Evolutionary conservation across 441 rosid species (phyloP), one percentile per base, ranked within the genome.

Genomic region (Syzygium malaccense): DNA sequence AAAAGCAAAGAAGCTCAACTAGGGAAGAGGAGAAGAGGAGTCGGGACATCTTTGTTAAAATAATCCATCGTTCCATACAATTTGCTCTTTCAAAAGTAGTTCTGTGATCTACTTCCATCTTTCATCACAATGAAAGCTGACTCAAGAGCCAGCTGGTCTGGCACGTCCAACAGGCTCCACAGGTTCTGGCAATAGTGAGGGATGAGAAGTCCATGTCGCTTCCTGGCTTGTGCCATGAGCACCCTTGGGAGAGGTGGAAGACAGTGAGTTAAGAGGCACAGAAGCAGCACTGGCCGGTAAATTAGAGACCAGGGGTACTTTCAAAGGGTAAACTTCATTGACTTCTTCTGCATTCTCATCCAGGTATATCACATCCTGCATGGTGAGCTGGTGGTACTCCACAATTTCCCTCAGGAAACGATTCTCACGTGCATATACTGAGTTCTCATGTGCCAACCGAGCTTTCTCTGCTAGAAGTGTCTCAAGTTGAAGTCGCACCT

Each of bases 331-430:
- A 49, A 95, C 95, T 94, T 95, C 97, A 54, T 93, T 95, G 56
- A 95, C 96, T 89, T 95, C 94, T 91, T 95, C 97, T 53, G 93
- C 90, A 80, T 91, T 92, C 91, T 95, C 97, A 80, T 95, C 96
- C 91, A 94, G 92, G 91, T 95, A 95, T 49, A 95, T 91, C 85
- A 95, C 96, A 90, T 95, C 97, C 75, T 95, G 97, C 97, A 95
- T 95, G 14, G 95, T 94, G 79, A 95, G 93, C 91, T 95, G 97
- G 89, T 93, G 97, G 89, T 93, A 95, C 92, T 95, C 97, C 23
- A 95, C 95, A 53, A 95, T 94, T 91, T 95, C 97, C 92, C 95
- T 91, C 83, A 95, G 92, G 91, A 93, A 95, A 85, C 95, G 96
- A 87, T 95, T 95, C 92, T 95, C 97, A 6, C 97, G 95, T 1